These are phyloP conservation scores for Mycena haematopus DNA, from an alignment of 768 basidiomycete genomes.

Conservation along the genomic window DNA sequence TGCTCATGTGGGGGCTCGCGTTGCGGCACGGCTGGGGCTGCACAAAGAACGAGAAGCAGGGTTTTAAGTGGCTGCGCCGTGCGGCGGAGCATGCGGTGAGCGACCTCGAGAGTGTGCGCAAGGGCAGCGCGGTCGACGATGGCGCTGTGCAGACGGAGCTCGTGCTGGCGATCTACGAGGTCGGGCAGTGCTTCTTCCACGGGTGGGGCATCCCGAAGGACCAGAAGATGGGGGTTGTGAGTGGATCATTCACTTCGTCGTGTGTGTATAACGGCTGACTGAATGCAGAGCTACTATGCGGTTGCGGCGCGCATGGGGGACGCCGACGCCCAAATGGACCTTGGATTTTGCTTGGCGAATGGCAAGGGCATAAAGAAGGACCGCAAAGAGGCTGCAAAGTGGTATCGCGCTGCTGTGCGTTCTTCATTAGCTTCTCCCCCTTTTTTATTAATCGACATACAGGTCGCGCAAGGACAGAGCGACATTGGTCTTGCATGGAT, in stretches of 20 bases:
- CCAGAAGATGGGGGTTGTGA: constrained; percentile 86
- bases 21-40: constrained; percentile 91
- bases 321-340: constrained; percentile 84
- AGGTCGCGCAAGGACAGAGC: constrained; percentile 72
- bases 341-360: constrained; percentile 85
- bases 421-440: neutral
- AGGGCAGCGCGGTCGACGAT: constrained; percentile 52
- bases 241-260: constrained; percentile 37
- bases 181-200: constrained; percentile 91
- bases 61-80: constrained; percentile 82
- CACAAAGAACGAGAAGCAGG: constrained; percentile 76
- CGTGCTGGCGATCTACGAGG: constrained; percentile 89
- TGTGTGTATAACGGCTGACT: neutral
- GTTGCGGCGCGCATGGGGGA: constrained; percentile 88
- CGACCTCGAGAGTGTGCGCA: constrained; percentile 71
- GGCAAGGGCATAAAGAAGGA: constrained; percentile 92
- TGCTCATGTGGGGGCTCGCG: constrained; percentile 91
- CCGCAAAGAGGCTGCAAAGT: constrained; percentile 83
- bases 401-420: constrained; percentile 87
- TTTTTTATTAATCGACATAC: neutral
- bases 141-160: constrained; percentile 76
- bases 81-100: constrained; percentile 84
- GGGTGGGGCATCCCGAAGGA: constrained; percentile 91
- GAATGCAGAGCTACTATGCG: constrained; percentile 74
- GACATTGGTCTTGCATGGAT: constrained; percentile 91